phyloP scores from a whole-genome alignment of 1,284 basidiomycete species.

The Erythrobasidium hasegawianum region DNA sequence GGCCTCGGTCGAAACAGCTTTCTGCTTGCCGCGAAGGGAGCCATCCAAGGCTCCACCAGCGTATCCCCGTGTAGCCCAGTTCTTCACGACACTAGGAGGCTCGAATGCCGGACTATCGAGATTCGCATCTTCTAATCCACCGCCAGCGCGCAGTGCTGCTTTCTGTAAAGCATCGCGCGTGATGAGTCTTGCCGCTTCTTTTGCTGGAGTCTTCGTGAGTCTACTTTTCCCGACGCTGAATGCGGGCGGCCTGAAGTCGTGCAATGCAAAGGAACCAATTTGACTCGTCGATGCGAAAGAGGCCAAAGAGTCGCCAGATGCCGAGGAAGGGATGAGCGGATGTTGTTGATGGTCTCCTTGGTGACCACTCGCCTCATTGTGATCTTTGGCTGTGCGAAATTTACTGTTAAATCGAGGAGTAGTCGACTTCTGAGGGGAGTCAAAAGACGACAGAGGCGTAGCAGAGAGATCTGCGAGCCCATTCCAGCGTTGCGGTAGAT shows the following conservation, averaged over 20 bases:
- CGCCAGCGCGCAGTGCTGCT: conserved; percentile 20
- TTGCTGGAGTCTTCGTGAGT: conserved; percentile 31
- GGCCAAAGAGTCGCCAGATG: conserved; percentile 20
- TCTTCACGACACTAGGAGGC: conserved; percentile 37
- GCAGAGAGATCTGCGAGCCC: conserved; percentile 43
- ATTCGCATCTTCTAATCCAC: conserved; percentile 11
- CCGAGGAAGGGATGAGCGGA: conserved; percentile 1
- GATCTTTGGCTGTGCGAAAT: background rate
- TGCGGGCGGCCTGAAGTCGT: conserved; percentile 15
- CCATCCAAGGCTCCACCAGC: background rate
- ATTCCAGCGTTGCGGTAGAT: conserved; percentile 41
- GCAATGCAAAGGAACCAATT: background rate
- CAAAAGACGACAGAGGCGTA: conserved; percentile 31
- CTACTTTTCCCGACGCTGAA: conserved; percentile 22
- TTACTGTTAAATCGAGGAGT: background rate
- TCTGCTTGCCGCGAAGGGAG: background rate
- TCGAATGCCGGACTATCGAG: conserved; percentile 33
- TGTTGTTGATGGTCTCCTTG: no score
- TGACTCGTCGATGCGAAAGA: background rate
- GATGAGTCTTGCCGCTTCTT: conserved; percentile 34
- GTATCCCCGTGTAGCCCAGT: conserved; percentile 36
- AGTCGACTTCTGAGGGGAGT: conserved; percentile 24
- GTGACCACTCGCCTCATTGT: no score
- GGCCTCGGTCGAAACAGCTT: background rate
- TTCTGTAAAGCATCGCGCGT: conserved; percentile 33